Conservation (phyloP, 148 eudicot genomes). For the Camellia granthamiana region DNA sequence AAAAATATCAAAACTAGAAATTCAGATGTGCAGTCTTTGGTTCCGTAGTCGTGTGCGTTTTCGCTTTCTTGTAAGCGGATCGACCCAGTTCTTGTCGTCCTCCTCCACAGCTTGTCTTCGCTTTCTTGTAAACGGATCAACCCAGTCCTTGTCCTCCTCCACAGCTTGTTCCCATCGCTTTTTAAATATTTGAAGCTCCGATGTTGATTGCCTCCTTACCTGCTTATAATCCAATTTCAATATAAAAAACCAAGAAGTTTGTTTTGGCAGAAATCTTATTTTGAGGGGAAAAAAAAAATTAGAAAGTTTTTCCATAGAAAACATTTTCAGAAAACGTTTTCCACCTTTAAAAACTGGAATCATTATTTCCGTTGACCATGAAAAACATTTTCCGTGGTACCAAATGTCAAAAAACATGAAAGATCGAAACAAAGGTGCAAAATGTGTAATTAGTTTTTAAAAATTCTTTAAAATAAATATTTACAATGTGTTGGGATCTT, state of each 20-base stretch:
- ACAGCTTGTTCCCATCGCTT: conserved; percentile 68
- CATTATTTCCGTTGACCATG: no score
- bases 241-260: neutral
- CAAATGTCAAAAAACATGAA: no score
- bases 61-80: conserved; percentile 37
- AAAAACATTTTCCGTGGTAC: no score
- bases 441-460: no score
- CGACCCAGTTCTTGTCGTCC: conserved; percentile 52
- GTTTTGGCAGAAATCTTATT: no score
- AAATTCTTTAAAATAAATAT: no score
- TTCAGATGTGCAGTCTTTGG: conserved; percentile 12
- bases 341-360: no score
- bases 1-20: neutral
- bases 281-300: no score
- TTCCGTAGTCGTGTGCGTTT: neutral
- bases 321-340: no score
- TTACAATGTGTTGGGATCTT: no score
- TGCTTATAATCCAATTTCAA: conserved; percentile 19
- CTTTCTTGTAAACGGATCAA: conserved; percentile 43
- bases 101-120: conserved; percentile 48
- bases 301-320: no score
- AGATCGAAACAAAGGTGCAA: no score
- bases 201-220: conserved; percentile 63
- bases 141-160: conserved; percentile 55
- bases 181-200: conserved; percentile 52